Conservation (phyloP, 306 rosid species). For the Cicer judaicum region DNA sequence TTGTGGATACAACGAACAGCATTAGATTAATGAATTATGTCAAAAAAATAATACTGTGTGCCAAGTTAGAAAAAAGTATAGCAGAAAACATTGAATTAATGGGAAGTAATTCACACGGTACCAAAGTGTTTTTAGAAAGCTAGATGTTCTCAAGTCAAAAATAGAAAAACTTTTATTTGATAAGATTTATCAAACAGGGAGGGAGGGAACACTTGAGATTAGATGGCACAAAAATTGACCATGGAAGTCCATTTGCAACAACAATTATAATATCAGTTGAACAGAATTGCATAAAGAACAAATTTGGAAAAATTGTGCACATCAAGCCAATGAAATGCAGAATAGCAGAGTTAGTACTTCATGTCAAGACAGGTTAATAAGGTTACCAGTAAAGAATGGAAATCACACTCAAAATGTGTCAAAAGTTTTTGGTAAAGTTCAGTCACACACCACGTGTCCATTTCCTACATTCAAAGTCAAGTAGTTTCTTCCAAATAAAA, state of each 20-base stretch:
- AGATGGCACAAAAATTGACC: neutral
- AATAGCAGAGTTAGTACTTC: neutral
- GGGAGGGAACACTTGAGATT: neutral
- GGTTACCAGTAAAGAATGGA: neutral
- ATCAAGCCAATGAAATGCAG: slow-evolving; percentile 8
- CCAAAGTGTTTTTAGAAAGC: neutral
- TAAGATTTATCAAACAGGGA: neutral
- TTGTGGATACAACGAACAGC: neutral
- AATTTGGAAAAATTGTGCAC: neutral
- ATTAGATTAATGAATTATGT: neutral
- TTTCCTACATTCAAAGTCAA: neutral
- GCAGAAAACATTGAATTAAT: neutral
- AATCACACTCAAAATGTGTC: no score
- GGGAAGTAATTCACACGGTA: slow-evolving; percentile 6
- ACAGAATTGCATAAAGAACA: neutral
- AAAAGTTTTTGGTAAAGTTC: neutral
- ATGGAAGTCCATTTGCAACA: neutral
- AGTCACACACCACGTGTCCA: neutral
- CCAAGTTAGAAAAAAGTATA: neutral
- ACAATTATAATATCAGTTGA: neutral
- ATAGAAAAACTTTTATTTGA: neutral
- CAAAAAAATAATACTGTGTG: neutral
- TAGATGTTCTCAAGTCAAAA: neutral
- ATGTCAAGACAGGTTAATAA: neutral
- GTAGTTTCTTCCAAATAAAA: no score